phyloP scores from a whole-genome alignment of 1,284 basidiomycete species.

The Wolfiporia cocos region DNA sequence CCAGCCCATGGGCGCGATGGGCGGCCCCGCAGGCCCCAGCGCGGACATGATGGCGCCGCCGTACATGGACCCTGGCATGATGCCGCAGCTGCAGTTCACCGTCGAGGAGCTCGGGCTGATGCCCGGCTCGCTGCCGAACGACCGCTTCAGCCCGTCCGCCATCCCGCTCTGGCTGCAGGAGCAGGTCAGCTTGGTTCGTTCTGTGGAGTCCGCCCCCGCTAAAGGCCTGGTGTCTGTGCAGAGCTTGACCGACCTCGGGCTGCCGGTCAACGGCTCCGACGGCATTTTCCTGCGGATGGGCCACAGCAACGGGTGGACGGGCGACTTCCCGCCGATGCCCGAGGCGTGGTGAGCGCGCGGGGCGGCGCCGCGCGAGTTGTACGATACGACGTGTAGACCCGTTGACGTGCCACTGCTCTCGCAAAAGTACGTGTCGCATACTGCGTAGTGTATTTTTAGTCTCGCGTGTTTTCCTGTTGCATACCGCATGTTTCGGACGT shows the following conservation, averaged over 20 bases:
- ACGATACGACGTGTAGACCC: no score
- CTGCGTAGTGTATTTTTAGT: no score
- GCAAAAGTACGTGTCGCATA: no score
- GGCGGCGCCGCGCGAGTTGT: no score
- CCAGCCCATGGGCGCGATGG: slow-evolving; percentile 44
- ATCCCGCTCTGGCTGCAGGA: slow-evolving; percentile 82
- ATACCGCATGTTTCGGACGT: no score
- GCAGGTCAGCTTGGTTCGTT: slow-evolving; percentile 41
- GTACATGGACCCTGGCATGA: slow-evolving; percentile 46
- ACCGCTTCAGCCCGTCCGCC: slow-evolving; percentile 71
- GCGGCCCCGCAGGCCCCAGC: slow-evolving; percentile 27
- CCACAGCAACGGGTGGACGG: slow-evolving; percentile 65
- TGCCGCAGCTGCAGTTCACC: slow-evolving; percentile 63
- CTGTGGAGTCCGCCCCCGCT: slow-evolving; percentile 1
- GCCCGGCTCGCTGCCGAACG: slow-evolving; percentile 53
- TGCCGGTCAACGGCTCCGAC: slow-evolving; percentile 86
- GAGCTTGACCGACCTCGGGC: slow-evolving; percentile 81
- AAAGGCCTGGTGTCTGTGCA: slow-evolving; percentile 25
- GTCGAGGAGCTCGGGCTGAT: slow-evolving; percentile 76
- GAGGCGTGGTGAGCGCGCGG: slow-evolving; percentile 71
- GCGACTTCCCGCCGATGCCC: slow-evolving; percentile 69
- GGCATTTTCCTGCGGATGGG: slow-evolving; percentile 80
- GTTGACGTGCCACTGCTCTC: no score
- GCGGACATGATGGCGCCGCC: slow-evolving; percentile 29
- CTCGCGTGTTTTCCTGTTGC: no score